Evolutionary conservation across 1,139 yeast genomes (phyloP).

Genomic region (Zygosaccharomyces pseudobailii): DNA sequence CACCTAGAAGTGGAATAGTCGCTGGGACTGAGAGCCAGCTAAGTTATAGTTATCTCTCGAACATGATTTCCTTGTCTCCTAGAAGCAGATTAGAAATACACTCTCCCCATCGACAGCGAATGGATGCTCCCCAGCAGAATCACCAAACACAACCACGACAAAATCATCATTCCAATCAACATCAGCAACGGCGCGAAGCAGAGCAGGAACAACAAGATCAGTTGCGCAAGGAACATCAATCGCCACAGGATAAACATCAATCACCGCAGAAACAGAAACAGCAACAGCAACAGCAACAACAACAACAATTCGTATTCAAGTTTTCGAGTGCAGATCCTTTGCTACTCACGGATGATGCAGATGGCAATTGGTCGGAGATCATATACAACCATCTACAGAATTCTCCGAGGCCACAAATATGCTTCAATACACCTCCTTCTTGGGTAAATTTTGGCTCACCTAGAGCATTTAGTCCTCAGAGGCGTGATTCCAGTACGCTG

Average conservation of each 20-base stretch:
- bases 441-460: constrained; percentile 19
- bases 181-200: background rate
- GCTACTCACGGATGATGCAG: constrained; percentile 26
- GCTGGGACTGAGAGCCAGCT: constrained; percentile 8
- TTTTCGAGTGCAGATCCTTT: constrained; percentile 30
- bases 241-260: background rate
- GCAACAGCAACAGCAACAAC: constrained; percentile 9
- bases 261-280: constrained; percentile 4
- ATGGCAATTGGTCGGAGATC: constrained; percentile 21
- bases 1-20: constrained; percentile 12
- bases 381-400: constrained; percentile 17
- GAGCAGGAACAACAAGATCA: constrained; percentile 5
- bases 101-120: background rate
- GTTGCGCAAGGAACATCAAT: background rate
- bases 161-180: constrained; percentile 4
- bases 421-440: constrained; percentile 31
- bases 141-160: background rate
- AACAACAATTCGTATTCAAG: constrained; percentile 23
- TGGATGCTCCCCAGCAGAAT: too few relatives aligned
- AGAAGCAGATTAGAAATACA: constrained; percentile 3
- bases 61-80: constrained; percentile 12
- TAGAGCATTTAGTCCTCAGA: constrained; percentile 12
- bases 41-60: constrained; percentile 6
- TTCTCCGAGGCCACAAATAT: constrained; percentile 22
- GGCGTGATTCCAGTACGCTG: constrained; percentile 10